These are phyloP conservation scores for Dryas drummondii DNA, from an alignment of 306 rosid genomes.

Conservation along the genomic window DNA sequence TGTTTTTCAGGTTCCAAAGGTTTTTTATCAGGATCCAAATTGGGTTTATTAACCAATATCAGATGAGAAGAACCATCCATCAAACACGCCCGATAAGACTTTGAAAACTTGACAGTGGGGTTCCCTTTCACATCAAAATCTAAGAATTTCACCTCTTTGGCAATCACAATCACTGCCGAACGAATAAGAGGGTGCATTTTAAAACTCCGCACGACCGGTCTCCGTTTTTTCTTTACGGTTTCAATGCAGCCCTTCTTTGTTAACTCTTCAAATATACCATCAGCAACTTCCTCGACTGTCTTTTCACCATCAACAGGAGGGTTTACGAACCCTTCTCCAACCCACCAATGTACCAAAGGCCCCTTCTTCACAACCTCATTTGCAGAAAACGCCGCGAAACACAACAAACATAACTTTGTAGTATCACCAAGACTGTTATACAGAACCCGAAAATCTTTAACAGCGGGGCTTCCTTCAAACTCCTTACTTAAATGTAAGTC, in stretches of 20 bases:
- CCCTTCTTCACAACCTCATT: slow-evolving; percentile 34
- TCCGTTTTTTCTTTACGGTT: slow-evolving; percentile 9
- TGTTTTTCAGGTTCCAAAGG: too few relatives aligned
- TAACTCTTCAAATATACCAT: slow-evolving; percentile 4
- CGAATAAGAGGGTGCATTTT: slow-evolving; percentile 32
- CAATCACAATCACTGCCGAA: slow-evolving; percentile 27
- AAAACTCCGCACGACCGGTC: not conserved
- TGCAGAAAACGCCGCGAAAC: slow-evolving; percentile 27
- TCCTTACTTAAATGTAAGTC: not conserved
- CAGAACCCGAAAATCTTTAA: slow-evolving; percentile 9
- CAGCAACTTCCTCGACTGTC: not conserved
- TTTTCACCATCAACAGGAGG: not conserved
- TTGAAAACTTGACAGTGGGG: not conserved
- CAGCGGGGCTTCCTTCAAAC: not conserved
- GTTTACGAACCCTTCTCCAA: slow-evolving; percentile 29
- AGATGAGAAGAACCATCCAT: not conserved
- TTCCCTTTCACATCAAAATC: slow-evolving; percentile 15
- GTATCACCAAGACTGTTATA: not conserved
- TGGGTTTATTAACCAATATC: not conserved
- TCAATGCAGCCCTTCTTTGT: slow-evolving; percentile 23
- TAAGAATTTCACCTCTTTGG: not conserved
- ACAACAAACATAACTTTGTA: slow-evolving; percentile 21
- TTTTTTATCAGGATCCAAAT: too few relatives aligned
- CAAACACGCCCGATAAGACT: slow-evolving; percentile 20
- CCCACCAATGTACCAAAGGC: slow-evolving; percentile 36